A percentile compares a stretch with the other conserved stretches of the same genome.
phyloP scores from a whole-genome alignment of 2,329 filamentous ascomycete genomes.

The Aspergillus sclerotialis region DNA sequence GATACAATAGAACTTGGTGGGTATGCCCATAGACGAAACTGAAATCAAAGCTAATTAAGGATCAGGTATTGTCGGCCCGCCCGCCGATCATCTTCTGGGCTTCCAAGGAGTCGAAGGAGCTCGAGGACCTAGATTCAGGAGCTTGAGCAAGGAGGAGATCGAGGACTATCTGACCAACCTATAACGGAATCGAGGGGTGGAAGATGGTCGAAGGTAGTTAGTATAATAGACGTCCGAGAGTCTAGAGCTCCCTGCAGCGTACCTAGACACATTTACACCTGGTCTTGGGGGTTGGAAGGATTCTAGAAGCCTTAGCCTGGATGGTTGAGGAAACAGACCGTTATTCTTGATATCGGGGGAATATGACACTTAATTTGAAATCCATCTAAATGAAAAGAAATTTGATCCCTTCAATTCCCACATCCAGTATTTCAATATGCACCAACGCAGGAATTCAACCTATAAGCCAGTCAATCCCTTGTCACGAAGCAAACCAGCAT shows the following conservation, averaged over 20 bases:
- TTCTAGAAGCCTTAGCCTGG: background rate
- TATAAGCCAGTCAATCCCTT: too few relatives aligned
- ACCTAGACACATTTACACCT: slow-evolving; percentile 2
- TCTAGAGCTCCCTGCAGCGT: too few relatives aligned
- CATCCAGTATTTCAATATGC: too few relatives aligned
- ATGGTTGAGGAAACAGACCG: too few relatives aligned
- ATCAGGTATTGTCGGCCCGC: slow-evolving; percentile 91
- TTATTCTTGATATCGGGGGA: too few relatives aligned
- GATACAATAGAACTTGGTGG: slow-evolving; percentile 96
- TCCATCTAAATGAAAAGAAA: too few relatives aligned
- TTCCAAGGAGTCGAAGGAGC: slow-evolving; percentile 50
- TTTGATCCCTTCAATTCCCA: too few relatives aligned
- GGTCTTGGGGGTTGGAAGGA: background rate
- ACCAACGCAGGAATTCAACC: too few relatives aligned
- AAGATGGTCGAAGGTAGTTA: slow-evolving; percentile 15
- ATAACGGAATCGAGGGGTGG: slow-evolving; percentile 44
- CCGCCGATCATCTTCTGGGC: slow-evolving; percentile 85
- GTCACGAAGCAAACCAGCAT: too few relatives aligned
- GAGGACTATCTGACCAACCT: slow-evolving; percentile 99
- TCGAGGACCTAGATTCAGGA: slow-evolving; percentile 38
- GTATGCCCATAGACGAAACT: slow-evolving; percentile 21
- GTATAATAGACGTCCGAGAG: slow-evolving; percentile 22
- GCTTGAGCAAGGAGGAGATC: slow-evolving; percentile 94
- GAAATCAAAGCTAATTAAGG: slow-evolving; percentile 3
- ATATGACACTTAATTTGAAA: too few relatives aligned